Base-by-base conservation (phyloP, 768 basidiomycete genomes). In the Ephemerocybe angulata region DNA sequence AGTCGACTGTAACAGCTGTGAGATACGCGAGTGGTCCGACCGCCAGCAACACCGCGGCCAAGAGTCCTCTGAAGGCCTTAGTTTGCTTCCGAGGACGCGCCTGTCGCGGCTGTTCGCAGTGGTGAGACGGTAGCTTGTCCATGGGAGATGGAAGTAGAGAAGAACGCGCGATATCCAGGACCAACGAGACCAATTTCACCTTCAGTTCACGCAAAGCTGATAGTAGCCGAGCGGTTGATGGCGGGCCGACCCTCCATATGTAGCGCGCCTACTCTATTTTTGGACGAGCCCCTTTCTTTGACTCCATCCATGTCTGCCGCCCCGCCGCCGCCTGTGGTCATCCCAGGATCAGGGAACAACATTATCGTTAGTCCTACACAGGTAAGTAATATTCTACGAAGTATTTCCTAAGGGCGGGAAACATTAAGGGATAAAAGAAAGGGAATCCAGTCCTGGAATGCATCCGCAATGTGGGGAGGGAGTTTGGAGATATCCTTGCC, bases 401-500 rank as follows among this genome's bases (percentile, higher is more conserved):
- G 10, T 40, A 13, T 19, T 33, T n/a, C 15, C n/a, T n/a, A n/a
- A 33, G 38, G 24, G 52, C 19, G 27, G 31, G 19, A 24, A 17
- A 1, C 17, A 5, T 25, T 11, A 21, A 12, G 29, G n/a, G 2
- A 21, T 22, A 8, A 40, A 62, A 97, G 88, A 79, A 92, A 55
- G 83, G 88, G 21, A 99, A 99, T 66, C 90, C 90, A 0, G 76
- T 98, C n/a, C 80, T 98, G 19, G 85, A 91, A 64, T 81, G 80
- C 61, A 88, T 98, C 51, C 82, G 87, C 57, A 91, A 92, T 70
- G 89, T 97, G 2, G 84, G 89, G 1, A 95, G 93, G 70, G 94
- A 98, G 67, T 97, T 92, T 63, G 91, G 91, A 0, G 95, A 98
- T 64, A 94, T 98, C 56, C 78, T 88, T 17, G 85, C 88, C 22